Conservation (phyloP, 768 basidiomycete species). For the Lentinula aciculospora region DNA sequence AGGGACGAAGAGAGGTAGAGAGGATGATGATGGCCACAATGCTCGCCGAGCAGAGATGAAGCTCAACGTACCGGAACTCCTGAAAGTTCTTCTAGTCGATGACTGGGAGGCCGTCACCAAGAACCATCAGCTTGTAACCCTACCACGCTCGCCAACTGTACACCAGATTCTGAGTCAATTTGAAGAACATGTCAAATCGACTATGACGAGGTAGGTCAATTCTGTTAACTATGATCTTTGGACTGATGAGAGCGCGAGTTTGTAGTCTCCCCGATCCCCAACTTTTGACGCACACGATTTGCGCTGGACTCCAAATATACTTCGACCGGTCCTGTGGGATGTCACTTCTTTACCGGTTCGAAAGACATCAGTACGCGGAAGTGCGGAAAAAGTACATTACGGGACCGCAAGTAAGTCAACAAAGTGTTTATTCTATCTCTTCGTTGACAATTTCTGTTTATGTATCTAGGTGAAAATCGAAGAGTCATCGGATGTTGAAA, state of each 20-base stretch:
- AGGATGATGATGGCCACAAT: conserved; percentile 76
- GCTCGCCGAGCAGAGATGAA: conserved; percentile 85
- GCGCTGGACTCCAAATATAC: conserved; percentile 83
- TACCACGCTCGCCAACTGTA: conserved; percentile 80
- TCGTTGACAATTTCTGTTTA: background rate
- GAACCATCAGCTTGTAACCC: conserved; percentile 83
- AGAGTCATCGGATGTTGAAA: conserved; percentile 64
- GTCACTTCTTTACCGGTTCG: conserved; percentile 91
- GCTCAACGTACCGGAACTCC: conserved; percentile 80
- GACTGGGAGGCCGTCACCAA: conserved; percentile 99
- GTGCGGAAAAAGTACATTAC: conserved; percentile 70
- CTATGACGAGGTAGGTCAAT: conserved; percentile 34
- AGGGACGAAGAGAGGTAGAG: conserved; percentile 67
- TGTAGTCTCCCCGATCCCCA: conserved; percentile 63
- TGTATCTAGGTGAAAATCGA: conserved; percentile 30
- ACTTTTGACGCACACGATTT: conserved; percentile 70
- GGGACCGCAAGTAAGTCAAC: conserved; percentile 48
- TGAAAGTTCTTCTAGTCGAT: conserved; percentile 87
- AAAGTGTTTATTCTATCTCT: fast-evolving
- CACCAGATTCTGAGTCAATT: conserved; percentile 74
- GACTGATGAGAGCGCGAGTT: background rate
- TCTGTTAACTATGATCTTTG: background rate
- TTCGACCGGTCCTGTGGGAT: conserved; percentile 90
- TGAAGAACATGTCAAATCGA: conserved; percentile 51
- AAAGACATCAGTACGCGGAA: conserved; percentile 88